Evolutionary conservation across 2,329 filamentous ascomycete species (phyloP), one percentile per base, ranked within the genome.

Genomic region (Cytospora piceicola): DNA sequence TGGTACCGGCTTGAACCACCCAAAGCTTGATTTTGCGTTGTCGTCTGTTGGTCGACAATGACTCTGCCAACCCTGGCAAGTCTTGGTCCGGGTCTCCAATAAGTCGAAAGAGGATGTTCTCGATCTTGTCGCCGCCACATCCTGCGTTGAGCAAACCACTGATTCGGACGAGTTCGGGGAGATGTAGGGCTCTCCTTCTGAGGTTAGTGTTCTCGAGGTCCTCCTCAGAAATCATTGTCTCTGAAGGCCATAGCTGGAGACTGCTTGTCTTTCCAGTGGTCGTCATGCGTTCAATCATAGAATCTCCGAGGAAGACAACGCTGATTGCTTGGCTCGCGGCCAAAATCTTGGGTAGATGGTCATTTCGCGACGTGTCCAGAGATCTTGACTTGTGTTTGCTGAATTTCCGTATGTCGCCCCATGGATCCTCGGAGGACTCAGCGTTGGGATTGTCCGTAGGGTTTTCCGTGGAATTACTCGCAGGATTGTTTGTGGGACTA

Each of bases 81-180:
- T 27, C 9, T n/a, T 8, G 7, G 0, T 11, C n/a, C 0, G 53
- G 49, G 29, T 70, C 67, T 3, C 70, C 69, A 1, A 64, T 15
- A 8, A 72, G 61, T 7, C 71, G 63, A 49, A 68, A 72, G 8
- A 72, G 63, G 0, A 72, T 63, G 22, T 72, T 72, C 52, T 72
- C 65, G 17, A 70, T 69, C 55, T 70, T 72, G 20, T 72, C 71
- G 12, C 71, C 71, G 12, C 71, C 71, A 24, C 71, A 71, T n/a
- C 70, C 70, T 8, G 70, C 70, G 49, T 72, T 71, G 12, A 72
- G 65, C 15, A 69, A 62, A 5, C 58, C 53, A 7, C 32, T 15
- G 14, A 65, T 29, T 20, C 69, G 59, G 22, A 24, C 46, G 27
- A 20, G 36, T 58, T n/a, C 15, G 36, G 15, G 24, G 2, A 39